Percentiles rank a stretch among this genome's conserved stretches.
phyloP scores from a whole-genome alignment of 192 early-diverging fungal genomes.

The Entomortierella chlamydospora region DNA sequence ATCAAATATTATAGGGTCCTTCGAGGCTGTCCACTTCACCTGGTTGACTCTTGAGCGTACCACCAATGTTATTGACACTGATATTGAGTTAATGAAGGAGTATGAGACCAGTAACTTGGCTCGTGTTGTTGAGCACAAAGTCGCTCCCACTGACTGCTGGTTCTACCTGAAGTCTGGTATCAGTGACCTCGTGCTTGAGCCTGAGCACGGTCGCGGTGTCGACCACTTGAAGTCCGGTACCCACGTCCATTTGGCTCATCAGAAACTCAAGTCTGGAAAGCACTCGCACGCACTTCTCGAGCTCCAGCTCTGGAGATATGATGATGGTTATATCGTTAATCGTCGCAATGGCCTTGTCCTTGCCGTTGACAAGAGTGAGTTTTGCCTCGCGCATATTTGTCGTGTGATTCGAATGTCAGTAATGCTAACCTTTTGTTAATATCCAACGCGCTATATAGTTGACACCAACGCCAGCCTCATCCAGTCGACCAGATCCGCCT shows the following conservation, averaged over 20 bases:
- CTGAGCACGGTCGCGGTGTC: constrained; percentile 28
- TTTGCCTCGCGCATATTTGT: background rate
- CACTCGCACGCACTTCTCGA: constrained; percentile 47
- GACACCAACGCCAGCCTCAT: constrained; percentile 30
- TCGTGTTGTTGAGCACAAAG: constrained; percentile 25
- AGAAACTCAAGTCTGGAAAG: constrained; percentile 51
- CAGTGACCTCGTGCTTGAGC: constrained; percentile 37
- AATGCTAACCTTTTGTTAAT: background rate
- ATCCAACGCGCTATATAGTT: constrained; percentile 15
- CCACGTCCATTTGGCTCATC: constrained; percentile 28
- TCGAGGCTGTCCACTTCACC: constrained; percentile 41
- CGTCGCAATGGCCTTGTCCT: constrained; percentile 45
- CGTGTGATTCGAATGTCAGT: background rate
- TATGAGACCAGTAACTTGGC: constrained; percentile 35
- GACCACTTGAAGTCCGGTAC: constrained; percentile 41
- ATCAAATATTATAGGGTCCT: constrained; percentile 26
- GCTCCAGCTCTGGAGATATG: constrained; percentile 52
- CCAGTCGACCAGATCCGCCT: constrained; percentile 16
- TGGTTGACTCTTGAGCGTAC: constrained; percentile 27
- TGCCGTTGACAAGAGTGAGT: constrained; percentile 34
- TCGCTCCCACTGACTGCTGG: constrained; percentile 34
- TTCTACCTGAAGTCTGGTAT: constrained; percentile 53
- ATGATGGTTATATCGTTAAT: constrained; percentile 48
- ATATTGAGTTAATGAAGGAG: constrained; percentile 41
- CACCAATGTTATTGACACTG: constrained; percentile 8